phyloP scores from a whole-genome alignment of 176 grass and related monocot species.

The Juncus effusus region DNA sequence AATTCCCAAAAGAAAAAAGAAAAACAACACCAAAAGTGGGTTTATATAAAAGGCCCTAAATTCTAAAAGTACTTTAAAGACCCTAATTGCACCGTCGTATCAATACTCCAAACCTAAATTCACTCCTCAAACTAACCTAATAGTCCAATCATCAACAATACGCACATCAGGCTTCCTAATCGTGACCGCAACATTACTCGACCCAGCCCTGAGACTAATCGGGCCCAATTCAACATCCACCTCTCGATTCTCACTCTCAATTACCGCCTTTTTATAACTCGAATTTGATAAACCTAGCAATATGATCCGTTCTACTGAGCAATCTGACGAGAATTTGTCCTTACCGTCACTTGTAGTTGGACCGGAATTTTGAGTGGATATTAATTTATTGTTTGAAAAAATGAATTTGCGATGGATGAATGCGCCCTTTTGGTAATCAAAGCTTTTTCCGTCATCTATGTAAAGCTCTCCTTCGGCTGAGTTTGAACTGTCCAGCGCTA shows the following conservation, averaged over 20 bases:
- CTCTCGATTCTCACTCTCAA: constrained; percentile 56
- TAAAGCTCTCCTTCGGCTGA: constrained; percentile 92
- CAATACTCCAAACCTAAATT: too few species aligned
- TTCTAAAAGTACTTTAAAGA: too few species aligned
- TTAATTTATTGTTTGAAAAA: constrained; percentile 71
- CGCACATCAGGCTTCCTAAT: constrained; percentile 69
- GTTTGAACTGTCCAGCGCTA: constrained; percentile 73
- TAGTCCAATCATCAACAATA: constrained; percentile 69
- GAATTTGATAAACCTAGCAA: constrained; percentile 54
- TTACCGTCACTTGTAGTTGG: constrained; percentile 32
- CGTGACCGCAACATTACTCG: constrained; percentile 46
- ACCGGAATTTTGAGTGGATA: constrained; percentile 46
- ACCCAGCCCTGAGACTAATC: constrained; percentile 56
- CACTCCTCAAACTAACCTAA: constrained; percentile 20
- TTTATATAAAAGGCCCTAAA: too few species aligned
- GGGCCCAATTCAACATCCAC: constrained; percentile 62
- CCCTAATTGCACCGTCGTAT: too few species aligned
- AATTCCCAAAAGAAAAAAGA: too few species aligned
- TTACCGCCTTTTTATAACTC: constrained; percentile 65
- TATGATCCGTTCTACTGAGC: constrained; percentile 77
- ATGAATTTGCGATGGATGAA: constrained; percentile 81
- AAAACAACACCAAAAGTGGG: too few species aligned
- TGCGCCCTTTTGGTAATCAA: constrained; percentile 71
- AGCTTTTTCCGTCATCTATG: constrained; percentile 88
- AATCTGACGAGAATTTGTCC: constrained; percentile 61